These are phyloP conservation scores for Debaryomyces coudertii DNA, from an alignment of 1,139 yeast species.

Conservation along the genomic window DNA sequence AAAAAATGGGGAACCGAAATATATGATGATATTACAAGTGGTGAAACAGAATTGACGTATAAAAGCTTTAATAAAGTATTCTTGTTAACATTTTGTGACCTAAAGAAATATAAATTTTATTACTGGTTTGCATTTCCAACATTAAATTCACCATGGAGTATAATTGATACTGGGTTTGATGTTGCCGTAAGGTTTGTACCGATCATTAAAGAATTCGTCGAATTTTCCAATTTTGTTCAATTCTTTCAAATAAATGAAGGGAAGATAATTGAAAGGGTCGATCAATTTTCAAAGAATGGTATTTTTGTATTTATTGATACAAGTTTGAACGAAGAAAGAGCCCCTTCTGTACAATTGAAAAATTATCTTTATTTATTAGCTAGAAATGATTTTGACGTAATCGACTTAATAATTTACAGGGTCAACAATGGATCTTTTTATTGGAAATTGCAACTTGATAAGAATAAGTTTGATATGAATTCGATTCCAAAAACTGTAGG, in stretches of 20 bases:
- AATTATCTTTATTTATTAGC: slow-evolving; percentile 66
- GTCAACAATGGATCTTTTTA: slow-evolving; percentile 30
- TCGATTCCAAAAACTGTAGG: slow-evolving; percentile 58
- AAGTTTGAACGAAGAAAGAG: slow-evolving; percentile 41
- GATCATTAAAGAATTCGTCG: slow-evolving; percentile 13
- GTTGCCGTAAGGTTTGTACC: background rate
- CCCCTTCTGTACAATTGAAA: slow-evolving; percentile 65
- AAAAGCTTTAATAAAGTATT: slow-evolving; percentile 45
- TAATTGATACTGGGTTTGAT: slow-evolving; percentile 13
- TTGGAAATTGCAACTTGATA: slow-evolving; percentile 24
- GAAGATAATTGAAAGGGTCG: background rate
- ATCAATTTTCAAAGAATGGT: background rate
- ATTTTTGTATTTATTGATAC: slow-evolving; percentile 64
- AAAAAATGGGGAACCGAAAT: slow-evolving; percentile 44
- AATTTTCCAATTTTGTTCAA: slow-evolving; percentile 10
- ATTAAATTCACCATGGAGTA: slow-evolving; percentile 50
- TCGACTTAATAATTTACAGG: slow-evolving; percentile 44
- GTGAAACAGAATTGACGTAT: slow-evolving; percentile 15
- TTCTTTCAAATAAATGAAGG: slow-evolving; percentile 17
- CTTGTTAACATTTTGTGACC: slow-evolving; percentile 77
- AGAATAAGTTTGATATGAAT: slow-evolving; percentile 13
- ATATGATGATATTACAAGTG: slow-evolving; percentile 19
- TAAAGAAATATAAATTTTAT: slow-evolving; percentile 82
- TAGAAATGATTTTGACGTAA: slow-evolving; percentile 33
- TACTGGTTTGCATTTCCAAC: slow-evolving; percentile 90